These are phyloP conservation scores for Myxozyma sirexii DNA, from an alignment of 805 yeast genomes.

Conservation along the genomic window DNA sequence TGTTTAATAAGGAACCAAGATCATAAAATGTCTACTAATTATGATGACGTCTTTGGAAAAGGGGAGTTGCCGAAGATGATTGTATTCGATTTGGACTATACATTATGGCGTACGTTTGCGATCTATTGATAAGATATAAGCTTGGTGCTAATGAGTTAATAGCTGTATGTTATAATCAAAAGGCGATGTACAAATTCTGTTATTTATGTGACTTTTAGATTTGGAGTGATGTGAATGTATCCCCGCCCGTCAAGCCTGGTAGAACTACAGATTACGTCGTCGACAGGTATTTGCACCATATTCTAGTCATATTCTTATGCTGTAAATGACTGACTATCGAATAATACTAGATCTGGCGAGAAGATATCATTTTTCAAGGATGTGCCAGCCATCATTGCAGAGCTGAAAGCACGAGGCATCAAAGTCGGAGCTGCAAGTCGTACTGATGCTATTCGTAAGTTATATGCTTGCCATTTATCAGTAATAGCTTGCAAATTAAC, in stretches of 20 bases:
- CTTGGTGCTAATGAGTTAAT: constrained; percentile 2
- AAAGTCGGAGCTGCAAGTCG: constrained; percentile 72
- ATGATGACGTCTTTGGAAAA: not conserved
- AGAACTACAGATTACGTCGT: constrained; percentile 45
- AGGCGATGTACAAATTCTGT: not conserved
- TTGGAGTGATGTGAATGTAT: constrained; percentile 79
- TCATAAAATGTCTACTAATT: not conserved
- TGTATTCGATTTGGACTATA: constrained; percentile 75
- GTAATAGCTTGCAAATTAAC: not conserved
- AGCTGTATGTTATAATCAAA: constrained; percentile 18
- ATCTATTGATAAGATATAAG: not conserved
- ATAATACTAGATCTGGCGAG: constrained; percentile 53
- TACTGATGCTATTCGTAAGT: constrained; percentile 67
- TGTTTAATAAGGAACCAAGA: too few relatives aligned
- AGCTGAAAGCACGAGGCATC: constrained; percentile 53
- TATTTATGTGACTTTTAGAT: constrained; percentile 39
- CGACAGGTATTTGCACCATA: constrained; percentile 45
- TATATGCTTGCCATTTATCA: not conserved
- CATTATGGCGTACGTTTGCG: constrained; percentile 65
- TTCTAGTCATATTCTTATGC: not conserved
- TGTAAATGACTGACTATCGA: too few relatives aligned
- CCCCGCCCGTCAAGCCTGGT: constrained; percentile 54
- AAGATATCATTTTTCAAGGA: constrained; percentile 64
- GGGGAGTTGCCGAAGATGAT: constrained; percentile 52
- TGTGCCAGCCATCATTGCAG: constrained; percentile 63